Conservation (phyloP, 805 yeast species). For the Osmozyma mogii region DNA sequence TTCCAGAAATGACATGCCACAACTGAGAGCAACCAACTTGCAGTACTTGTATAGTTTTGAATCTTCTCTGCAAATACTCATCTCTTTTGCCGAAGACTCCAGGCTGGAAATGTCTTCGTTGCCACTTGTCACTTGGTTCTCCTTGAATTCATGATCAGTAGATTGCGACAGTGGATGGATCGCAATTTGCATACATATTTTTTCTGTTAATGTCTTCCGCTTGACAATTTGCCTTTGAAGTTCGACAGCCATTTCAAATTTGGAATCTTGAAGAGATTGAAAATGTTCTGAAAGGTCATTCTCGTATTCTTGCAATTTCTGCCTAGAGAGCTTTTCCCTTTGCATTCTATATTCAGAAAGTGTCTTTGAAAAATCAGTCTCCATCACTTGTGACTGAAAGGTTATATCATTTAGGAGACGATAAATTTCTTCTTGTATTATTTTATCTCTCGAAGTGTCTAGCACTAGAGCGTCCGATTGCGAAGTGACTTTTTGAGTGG, state of each 20-base stretch:
- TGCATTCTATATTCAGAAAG: slow-evolving; percentile 6
- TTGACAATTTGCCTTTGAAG: slow-evolving; percentile 21
- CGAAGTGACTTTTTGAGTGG: slow-evolving; percentile 7
- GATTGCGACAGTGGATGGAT: slow-evolving; percentile 13
- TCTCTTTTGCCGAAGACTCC: no score
- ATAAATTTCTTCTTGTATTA: slow-evolving; percentile 34
- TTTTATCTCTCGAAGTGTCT: slow-evolving; percentile 22
- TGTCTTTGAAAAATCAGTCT: slow-evolving; percentile 19
- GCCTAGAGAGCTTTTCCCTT: slow-evolving; percentile 8
- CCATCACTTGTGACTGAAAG: slow-evolving; percentile 25
- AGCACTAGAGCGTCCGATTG: slow-evolving; percentile 5
- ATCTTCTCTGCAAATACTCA: no score
- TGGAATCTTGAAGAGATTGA: neutral
- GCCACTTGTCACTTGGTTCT: slow-evolving; percentile 5
- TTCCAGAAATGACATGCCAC: slow-evolving; percentile 34
- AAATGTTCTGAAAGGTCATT: neutral
- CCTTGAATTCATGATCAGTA: slow-evolving; percentile 13
- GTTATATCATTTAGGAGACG: slow-evolving; percentile 32
- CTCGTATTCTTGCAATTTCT: slow-evolving; percentile 3
- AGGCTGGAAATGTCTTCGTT: slow-evolving; percentile 1
- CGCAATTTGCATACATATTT: slow-evolving; percentile 14
- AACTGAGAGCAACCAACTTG: slow-evolving; percentile 32
- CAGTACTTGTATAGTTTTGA: slow-evolving; percentile 34
- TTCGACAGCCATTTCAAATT: slow-evolving; percentile 16
- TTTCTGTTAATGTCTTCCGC: slow-evolving; percentile 11